These are phyloP conservation scores for Macrolepiota fuliginosa DNA, from an alignment of 768 basidiomycete genomes.

Conservation along the genomic window DNA sequence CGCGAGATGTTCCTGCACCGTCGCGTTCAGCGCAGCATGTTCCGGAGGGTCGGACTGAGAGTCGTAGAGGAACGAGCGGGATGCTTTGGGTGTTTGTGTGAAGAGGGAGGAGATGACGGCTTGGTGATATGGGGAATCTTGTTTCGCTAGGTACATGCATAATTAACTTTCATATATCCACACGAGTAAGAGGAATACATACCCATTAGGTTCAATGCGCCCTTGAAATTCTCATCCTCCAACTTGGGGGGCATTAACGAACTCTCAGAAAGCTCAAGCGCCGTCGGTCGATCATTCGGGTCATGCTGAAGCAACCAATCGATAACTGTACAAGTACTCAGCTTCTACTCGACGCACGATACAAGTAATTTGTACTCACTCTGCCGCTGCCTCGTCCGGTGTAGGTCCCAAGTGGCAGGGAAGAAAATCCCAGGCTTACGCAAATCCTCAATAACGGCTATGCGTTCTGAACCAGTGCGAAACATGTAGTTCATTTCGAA, in stretches of 20 bases:
- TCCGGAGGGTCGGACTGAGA: slow-evolving; percentile 64
- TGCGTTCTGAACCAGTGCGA: slow-evolving; percentile 79
- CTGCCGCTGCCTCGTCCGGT: slow-evolving; percentile 60
- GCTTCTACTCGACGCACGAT: not conserved
- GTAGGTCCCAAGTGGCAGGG: slow-evolving; percentile 70
- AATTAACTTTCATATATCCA: not conserved
- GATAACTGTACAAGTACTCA: slow-evolving; percentile 51
- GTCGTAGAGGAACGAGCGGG: slow-evolving; percentile 75
- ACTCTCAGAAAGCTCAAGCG: slow-evolving; percentile 81
- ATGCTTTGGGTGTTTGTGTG: slow-evolving; percentile 62
- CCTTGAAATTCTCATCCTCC: slow-evolving; percentile 86
- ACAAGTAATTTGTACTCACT: slow-evolving; percentile 43
- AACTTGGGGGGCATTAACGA: slow-evolving; percentile 70
- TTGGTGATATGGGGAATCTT: slow-evolving; percentile 79
- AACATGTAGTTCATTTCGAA: slow-evolving; percentile 95
- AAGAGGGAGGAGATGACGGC: slow-evolving; percentile 78
- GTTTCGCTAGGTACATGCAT: slow-evolving; percentile 50
- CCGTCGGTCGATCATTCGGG: slow-evolving; percentile 72
- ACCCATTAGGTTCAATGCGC: slow-evolving; percentile 76
- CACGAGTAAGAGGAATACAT: slow-evolving; percentile 18
- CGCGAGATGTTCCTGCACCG: slow-evolving; percentile 73
- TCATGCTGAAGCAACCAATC: slow-evolving; percentile 80
- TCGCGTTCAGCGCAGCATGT: slow-evolving; percentile 66
- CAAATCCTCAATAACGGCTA: slow-evolving; percentile 76
- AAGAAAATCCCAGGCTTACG: slow-evolving; percentile 73